Evolutionary conservation across 108 stramenopile genomes (phyloP), one percentile per base, ranked within the genome.

Genomic region (Skeletonema grethae): DNA sequence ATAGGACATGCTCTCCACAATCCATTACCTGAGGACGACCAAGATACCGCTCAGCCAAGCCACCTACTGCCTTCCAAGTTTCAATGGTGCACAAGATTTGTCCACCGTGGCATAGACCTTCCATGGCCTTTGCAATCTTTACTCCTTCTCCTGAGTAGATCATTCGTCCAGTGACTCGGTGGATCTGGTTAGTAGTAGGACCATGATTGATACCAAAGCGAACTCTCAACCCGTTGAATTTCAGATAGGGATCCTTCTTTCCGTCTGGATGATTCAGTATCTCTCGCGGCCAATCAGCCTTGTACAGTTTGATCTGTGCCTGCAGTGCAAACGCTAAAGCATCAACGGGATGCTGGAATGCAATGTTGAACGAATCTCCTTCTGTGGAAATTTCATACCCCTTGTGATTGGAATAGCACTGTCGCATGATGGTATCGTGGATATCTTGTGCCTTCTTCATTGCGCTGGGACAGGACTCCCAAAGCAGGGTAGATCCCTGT

Each of bases 321-420:
- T 79, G 53, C 5, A 79, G 35, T 18, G 71, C 72, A 65, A 83
- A 79, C 24, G 67, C 68, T 22, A 79, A 29, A n/a, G 82, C 82
- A 66, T 79, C 77, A 0, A 66, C 28, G 8, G 82, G 73, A 59
- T 70, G 48, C 11, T 65, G 73, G 56, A 83, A 79, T 60, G 77
- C 82, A 13, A 83, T 29, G 31, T 70, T 39, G 36, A 83, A 83
- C 6, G 67, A 20, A 43, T 67, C 76, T 1, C 82, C 82, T 16
- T 73, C 72, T 25, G 82, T 74, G 1, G 50, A 65, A 6, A 79
- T 70, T 75, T 83, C 82, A 39, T 79, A 83, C 9, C 82, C 82
- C 5, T 61, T 28, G 18, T 69, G 63, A 32, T 75, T 34, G 3
- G 71, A 55, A 43, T 29, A 63, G 15, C 59, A 68, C 29, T 50